Conservation (phyloP, 2,329 filamentous ascomycete genomes). For the Pyrenophora tritici-repentis region DNA sequence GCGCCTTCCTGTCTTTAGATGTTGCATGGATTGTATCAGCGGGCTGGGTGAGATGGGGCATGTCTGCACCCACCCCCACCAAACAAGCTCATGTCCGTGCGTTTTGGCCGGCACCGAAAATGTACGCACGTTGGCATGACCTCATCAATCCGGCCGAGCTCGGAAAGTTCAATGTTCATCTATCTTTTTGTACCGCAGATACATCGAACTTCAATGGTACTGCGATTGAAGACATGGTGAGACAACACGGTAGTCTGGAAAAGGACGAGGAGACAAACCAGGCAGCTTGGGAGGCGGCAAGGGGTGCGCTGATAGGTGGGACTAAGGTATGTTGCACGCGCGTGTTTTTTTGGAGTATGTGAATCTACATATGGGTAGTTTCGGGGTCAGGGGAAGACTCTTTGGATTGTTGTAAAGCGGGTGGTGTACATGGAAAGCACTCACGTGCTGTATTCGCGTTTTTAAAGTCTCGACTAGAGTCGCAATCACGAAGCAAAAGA, state of each 20-base stretch:
- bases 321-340: conserved; percentile 57
- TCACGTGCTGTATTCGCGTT: no score
- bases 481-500: no score
- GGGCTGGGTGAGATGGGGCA: no score
- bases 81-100: conserved; percentile 13
- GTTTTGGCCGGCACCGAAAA: conserved; percentile 5
- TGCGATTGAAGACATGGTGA: conserved; percentile 42
- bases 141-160: neutral
- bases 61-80: neutral
- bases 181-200: no score
- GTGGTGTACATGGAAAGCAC: no score
- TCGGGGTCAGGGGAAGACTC: no score
- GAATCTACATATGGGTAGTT: no score
- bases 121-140: conserved; percentile 28
- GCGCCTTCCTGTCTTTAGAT: neutral
- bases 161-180: no score
- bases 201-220: neutral
- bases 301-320: conserved; percentile 69
- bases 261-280: conserved; percentile 69
- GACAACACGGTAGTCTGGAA: conserved; percentile 60
- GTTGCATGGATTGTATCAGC: neutral
- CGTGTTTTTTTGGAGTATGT: neutral
- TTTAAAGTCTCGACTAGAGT: no score
- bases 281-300: conserved; percentile 72
- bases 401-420: no score